Evolutionary conservation across 148 eudicot genomes (phyloP).

Genomic region (Chenopodium suecicum): DNA sequence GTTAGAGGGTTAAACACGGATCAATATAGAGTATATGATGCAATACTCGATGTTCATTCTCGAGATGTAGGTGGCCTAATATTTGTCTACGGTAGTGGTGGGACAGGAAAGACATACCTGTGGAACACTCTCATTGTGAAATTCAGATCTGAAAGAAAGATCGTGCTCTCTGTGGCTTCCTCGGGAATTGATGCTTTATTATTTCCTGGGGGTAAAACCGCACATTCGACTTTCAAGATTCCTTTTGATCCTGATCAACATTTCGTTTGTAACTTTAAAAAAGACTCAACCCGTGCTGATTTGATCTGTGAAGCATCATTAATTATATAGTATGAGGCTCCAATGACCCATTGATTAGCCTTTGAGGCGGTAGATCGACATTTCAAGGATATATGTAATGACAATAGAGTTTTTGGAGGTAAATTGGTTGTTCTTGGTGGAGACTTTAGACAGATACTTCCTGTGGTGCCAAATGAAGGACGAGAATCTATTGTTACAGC

Average conservation of each 20-base stretch:
- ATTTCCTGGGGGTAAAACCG: neutral
- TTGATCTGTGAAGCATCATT: neutral
- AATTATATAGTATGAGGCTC: slow-evolving; percentile 16
- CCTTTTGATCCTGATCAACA: neutral
- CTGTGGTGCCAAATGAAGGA: neutral
- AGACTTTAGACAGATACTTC: slow-evolving; percentile 2
- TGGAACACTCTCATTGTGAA: too few relatives aligned
- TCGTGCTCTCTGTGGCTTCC: slow-evolving; percentile 1
- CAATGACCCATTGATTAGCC: neutral
- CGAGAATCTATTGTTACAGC: neutral
- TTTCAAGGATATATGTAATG: neutral
- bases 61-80: neutral
- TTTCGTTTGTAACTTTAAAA: neutral
- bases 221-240: too few relatives aligned
- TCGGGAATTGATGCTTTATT: slow-evolving; percentile 1
- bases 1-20: too few relatives aligned
- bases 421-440: slow-evolving; percentile 6
- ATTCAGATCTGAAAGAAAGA: neutral
- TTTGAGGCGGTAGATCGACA: neutral
- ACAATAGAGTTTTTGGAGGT: neutral
- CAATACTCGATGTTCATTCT: neutral
- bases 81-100: slow-evolving; percentile 2
- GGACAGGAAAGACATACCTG: neutral
- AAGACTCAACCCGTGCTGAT: neutral
- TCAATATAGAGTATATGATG: neutral